Evolutionary conservation across 495 filamentous ascomycete genomes (phyloP).

Genomic region (Tricharina praecox): DNA sequence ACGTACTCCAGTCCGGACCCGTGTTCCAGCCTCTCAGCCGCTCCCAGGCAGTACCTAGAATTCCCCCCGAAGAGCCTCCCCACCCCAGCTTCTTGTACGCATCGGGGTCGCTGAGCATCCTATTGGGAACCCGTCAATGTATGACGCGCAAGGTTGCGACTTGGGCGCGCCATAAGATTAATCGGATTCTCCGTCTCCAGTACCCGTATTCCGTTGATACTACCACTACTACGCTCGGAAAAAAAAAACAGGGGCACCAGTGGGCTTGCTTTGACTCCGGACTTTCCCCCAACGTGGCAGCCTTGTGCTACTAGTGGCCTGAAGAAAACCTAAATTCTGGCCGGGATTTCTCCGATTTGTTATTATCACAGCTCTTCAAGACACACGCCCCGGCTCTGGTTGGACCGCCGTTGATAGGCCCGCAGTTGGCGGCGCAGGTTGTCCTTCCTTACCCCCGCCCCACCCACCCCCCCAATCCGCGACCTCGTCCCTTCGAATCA

Average conservation of each 20-base stretch:
- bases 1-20: not conserved
- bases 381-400: not conserved
- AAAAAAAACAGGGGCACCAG: not conserved
- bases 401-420: not conserved
- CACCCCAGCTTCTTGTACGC: not conserved
- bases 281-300: constrained; percentile 5
- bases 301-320: not conserved
- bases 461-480: too few relatives aligned
- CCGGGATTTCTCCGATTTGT: not conserved
- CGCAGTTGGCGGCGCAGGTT: not conserved
- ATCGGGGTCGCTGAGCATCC: not conserved
- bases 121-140: constrained; percentile 6
- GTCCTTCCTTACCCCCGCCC: not conserved
- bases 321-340: not conserved
- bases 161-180: constrained; percentile 4
- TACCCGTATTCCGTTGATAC: not conserved
- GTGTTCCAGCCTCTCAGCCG: too few relatives aligned
- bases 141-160: constrained; percentile 3
- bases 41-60: not conserved
- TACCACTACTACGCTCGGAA: not conserved
- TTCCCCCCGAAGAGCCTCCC: not conserved
- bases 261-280: not conserved
- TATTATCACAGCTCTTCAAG: not conserved
- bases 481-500: too few relatives aligned
- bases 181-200: not conserved